A percentile compares a stretch with the other conserved stretches of the same genome.
Evolutionary conservation across 2,329 filamentous ascomycete genomes (phyloP).

Genomic region (Cucurbitaria berberidis): DNA sequence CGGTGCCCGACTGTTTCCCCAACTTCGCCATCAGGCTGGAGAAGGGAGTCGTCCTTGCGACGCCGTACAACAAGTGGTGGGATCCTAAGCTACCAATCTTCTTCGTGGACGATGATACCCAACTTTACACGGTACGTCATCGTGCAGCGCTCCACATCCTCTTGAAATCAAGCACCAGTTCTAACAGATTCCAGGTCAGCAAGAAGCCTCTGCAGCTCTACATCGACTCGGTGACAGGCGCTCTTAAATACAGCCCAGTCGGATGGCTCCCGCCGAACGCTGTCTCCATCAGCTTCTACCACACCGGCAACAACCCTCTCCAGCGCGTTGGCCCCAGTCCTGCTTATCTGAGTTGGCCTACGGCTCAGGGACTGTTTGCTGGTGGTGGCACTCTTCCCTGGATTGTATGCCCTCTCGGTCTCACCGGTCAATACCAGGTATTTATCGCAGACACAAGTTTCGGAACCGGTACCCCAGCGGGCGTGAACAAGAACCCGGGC

Average conservation of each 20-base stretch:
- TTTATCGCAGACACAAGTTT: constrained; percentile 36
- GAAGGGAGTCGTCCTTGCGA: constrained; percentile 35
- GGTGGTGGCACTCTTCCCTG: too few relatives aligned
- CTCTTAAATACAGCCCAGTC: constrained; percentile 33
- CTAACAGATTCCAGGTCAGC: constrained; percentile 29
- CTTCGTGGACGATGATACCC: constrained; percentile 37
- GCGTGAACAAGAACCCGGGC: constrained; percentile 14
- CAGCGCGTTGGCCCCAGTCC: constrained; percentile 26
- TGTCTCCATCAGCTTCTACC: constrained; percentile 32
- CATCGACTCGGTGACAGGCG: constrained; percentile 27
- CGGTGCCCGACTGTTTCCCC: constrained; percentile 17
- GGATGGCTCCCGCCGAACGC: constrained; percentile 32
- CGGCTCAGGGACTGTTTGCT: constrained; percentile 23
- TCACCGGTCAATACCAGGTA: constrained; percentile 35
- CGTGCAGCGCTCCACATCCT: too few relatives aligned
- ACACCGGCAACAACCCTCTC: constrained; percentile 38
- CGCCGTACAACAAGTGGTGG: constrained; percentile 39
- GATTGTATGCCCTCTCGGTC: constrained; percentile 27
- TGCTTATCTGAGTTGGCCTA: constrained; percentile 37
- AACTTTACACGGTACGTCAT: constrained; percentile 35
- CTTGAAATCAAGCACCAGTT: not conserved
- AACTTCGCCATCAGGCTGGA: constrained; percentile 33
- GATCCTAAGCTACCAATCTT: constrained; percentile 35
- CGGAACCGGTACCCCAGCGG: constrained; percentile 18
- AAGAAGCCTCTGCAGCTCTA: constrained; percentile 37